phyloP scores from a whole-genome alignment of 2,329 filamentous ascomycete species.

The Capronia epimyces region DNA sequence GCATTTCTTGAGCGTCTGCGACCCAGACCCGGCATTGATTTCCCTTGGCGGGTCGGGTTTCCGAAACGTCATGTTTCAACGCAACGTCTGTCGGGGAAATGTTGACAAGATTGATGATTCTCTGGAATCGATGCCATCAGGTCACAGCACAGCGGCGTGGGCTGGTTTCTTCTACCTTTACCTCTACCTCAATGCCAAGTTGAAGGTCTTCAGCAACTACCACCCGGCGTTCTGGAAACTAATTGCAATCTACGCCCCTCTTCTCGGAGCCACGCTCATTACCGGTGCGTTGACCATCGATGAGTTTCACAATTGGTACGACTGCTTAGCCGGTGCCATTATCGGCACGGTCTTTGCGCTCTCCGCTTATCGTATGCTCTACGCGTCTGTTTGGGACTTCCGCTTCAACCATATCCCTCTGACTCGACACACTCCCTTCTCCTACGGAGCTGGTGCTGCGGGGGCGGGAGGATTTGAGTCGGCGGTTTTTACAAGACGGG shows the following conservation, averaged over 20 bases:
- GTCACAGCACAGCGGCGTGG: conserved; percentile 63
- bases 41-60: conserved; percentile 48
- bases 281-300: conserved; percentile 66
- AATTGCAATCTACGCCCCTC: conserved; percentile 57
- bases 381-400: conserved; percentile 64
- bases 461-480: conserved; percentile 46
- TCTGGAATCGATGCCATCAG: conserved; percentile 66
- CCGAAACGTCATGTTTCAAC: conserved; percentile 60
- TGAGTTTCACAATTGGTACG: conserved; percentile 71
- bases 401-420: conserved; percentile 62
- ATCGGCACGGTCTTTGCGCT: conserved; percentile 64
- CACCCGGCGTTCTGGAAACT: conserved; percentile 71
- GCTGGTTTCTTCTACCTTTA: conserved; percentile 53
- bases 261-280: conserved; percentile 63
- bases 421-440: conserved; percentile 52
- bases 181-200: conserved; percentile 71
- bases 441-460: conserved; percentile 40
- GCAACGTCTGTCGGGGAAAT: conserved; percentile 65
- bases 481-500: conserved; percentile 55
- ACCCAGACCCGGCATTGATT: conserved; percentile 49
- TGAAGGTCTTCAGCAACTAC: conserved; percentile 69
- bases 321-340: conserved; percentile 60
- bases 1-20: conserved; percentile 66
- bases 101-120: conserved; percentile 60
- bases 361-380: conserved; percentile 61